Evolutionary conservation across 139 green algal species (phyloP).

Genomic region (Tetraselmis striata): DNA sequence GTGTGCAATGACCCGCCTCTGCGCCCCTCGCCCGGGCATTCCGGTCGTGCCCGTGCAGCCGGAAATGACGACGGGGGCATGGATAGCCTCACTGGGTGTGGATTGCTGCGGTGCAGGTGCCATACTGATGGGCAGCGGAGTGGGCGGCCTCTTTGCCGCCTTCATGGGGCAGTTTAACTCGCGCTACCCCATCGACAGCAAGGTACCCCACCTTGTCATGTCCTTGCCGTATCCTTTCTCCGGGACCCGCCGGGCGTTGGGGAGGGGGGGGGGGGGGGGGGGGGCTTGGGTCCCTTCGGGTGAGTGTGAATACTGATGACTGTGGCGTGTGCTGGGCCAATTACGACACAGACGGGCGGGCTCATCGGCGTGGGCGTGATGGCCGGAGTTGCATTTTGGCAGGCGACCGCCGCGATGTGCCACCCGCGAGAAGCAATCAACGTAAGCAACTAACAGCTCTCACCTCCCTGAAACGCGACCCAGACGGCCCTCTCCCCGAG

Average conservation of each 20-base stretch:
- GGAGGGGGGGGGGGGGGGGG: too few relatives aligned
- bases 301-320: too few relatives aligned
- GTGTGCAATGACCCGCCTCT: too few relatives aligned
- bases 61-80: too few relatives aligned
- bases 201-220: too few relatives aligned
- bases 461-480: not conserved
- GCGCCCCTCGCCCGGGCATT: too few relatives aligned
- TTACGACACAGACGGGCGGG: not conserved
- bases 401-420: not conserved
- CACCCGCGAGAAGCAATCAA: not conserved
- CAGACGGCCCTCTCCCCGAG: not conserved
- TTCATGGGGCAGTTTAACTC: not conserved
- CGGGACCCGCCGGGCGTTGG: too few relatives aligned
- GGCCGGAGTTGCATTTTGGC: not conserved
- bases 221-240: too few relatives aligned
- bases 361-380: not conserved
- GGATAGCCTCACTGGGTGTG: too few relatives aligned
- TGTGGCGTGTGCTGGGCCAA: not conserved
- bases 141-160: not conserved
- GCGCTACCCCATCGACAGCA: not conserved
- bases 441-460: not conserved
- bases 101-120: not conserved
- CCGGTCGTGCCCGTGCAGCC: too few relatives aligned
- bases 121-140: not conserved
- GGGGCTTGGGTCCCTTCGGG: too few relatives aligned